phyloP scores from a whole-genome alignment of 768 basidiomycete species.

The Candolleomyces efflorescens region DNA sequence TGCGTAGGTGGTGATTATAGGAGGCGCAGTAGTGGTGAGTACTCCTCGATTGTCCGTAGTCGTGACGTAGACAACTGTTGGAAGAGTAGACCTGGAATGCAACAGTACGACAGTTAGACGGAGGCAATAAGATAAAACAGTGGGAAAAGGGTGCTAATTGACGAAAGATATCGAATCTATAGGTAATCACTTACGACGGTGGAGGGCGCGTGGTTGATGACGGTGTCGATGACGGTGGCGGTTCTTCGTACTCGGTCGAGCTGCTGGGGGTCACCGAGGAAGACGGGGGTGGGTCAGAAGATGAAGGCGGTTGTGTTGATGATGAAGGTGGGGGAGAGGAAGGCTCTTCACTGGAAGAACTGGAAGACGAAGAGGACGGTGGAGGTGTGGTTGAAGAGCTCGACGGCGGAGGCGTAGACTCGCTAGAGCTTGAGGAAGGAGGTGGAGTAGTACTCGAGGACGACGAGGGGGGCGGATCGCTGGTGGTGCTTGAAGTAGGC shows the following conservation, averaged over 20 bases:
- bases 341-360: no score
- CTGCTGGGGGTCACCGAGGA: no score
- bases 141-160: slow-evolving; percentile 8
- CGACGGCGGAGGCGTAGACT: no score
- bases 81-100: slow-evolving; percentile 5
- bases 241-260: background rate
- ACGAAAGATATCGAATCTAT: background rate
- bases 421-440: no score
- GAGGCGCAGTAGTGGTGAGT: slow-evolving; percentile 46
- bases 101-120: background rate
- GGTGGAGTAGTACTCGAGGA: no score
- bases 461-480: no score
- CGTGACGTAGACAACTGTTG: slow-evolving; percentile 48
- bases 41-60: slow-evolving; percentile 58
- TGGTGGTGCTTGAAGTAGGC: no score
- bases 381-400: no score
- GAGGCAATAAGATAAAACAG: slow-evolving; percentile 2
- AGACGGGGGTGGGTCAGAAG: no score
- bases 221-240: background rate
- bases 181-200: slow-evolving; percentile 13
- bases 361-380: no score
- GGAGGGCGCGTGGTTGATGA: slow-evolving; percentile 1
- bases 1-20: slow-evolving; percentile 51
- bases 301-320: no score
- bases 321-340: no score